Percentiles rank a stretch among this genome's conserved stretches.
Conservation (phyloP, 2,329 filamentous ascomycete genomes). For the Thielaviopsis euricoi region DNA sequence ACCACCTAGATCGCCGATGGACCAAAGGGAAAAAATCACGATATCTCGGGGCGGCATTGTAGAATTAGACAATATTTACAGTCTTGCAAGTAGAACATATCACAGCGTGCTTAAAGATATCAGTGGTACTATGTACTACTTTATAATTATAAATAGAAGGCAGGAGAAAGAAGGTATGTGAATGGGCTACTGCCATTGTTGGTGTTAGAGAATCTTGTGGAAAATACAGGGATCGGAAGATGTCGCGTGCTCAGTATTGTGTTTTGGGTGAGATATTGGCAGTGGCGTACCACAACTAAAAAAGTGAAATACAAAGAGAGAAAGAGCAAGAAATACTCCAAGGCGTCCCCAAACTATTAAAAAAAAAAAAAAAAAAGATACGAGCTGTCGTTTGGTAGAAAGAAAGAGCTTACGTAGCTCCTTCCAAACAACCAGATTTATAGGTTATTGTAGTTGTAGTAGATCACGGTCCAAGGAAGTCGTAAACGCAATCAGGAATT, state of each 20-base stretch:
- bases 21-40: not conserved
- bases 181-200: not conserved
- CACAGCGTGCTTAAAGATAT: too few species aligned
- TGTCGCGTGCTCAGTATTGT: conserved; percentile 1
- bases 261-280: too few species aligned
- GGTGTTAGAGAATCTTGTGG: not conserved
- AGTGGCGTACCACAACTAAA: not conserved
- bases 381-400: not conserved
- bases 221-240: conserved; percentile 4
- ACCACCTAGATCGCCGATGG: not conserved
- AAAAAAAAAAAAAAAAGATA: not conserved
- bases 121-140: too few species aligned
- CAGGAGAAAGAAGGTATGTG: not conserved
- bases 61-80: not conserved
- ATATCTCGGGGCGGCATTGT: not conserved
- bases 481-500: conserved; percentile 2
- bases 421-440: not conserved
- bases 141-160: not conserved
- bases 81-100: too few species aligned
- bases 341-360: too few species aligned
- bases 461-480: too few species aligned
- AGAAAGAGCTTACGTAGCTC: not conserved
- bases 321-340: not conserved
- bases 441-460: too few species aligned
- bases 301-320: not conserved